Evolutionary conservation across 129 eudicot species (phyloP), one percentile per base, ranked within the genome.

Genomic region (Ambrosia trifida): DNA sequence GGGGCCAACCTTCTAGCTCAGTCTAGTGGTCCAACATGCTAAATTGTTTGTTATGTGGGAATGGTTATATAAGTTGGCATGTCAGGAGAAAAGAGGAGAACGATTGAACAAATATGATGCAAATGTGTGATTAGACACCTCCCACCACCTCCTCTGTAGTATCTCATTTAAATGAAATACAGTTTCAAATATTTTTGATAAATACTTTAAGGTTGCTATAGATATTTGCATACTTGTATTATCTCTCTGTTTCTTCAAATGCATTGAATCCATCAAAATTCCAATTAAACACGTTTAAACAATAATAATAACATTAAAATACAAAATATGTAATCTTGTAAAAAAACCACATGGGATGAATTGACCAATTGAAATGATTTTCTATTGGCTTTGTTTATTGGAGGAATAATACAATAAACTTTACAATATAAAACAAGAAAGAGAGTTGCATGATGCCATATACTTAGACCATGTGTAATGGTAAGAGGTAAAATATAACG

Each of bases 261-360:
- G 16, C 78, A 74, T 38, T 51, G 72, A 64, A 74, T 70, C 64
- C 70, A 64, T 19, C 64, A 51, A 64, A 65, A 64, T 20, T 40
- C 33, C 24, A 73, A 18, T 49, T 64, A 51, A 20, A 31, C 78
- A 74, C 30, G 56, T 74, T 74, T 16, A 52, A 64, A 74, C 32
- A 9, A 9, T 11, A 59, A 40, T 45, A 20, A 7, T 52, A 40
- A 13, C 3, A 11, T 9, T 6, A 11, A 30, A 57, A 28, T 4
- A 5, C 7, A 8, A 18, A 24, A 4, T 8, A 66, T n/a, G n/a
- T 13, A n/a, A 10, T 65, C 12, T 66, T 74, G 45, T 73, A 36
- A 19, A 31, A 73, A 32, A 54, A 16, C 19, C 79, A 52, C 72
- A 40, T 52, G 46, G 58, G 16, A 33, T 16, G 44, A n/a, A 28